Evolutionary conservation across 192 early-diverging fungal genomes (phyloP), one percentile per base, ranked within the genome.

Genomic region (Coemansia sp.): DNA sequence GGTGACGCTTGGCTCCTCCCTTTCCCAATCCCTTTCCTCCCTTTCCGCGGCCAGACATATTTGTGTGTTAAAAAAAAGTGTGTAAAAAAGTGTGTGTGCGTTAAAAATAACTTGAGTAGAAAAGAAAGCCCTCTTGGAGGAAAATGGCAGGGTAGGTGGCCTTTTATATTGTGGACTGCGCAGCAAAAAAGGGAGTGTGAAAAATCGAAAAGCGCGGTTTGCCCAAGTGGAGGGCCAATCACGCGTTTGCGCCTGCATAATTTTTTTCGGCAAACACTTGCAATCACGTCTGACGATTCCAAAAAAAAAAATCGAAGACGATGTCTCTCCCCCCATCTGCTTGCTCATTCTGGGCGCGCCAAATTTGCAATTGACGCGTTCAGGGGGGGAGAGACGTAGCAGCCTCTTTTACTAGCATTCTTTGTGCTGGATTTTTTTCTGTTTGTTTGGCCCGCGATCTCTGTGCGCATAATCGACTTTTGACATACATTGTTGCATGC

Each of bases 21-120:
- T 98, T 98, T 90, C 96, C 96, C 60, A 98, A 88, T 83, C 96
- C 95, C 87, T 98, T 98, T 88, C 96, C 96, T 83, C 96, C 96
- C 88, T 98, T 98, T 84, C 96, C 96, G 78, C 96, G 92, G 79
- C 96, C 96, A 89, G 96, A 89, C 96, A 98, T 94, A 77, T 32
- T 88, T 70, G 24, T 46, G 36, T 42, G 17, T 19, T 38, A 55
- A 66, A 72, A 67, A 63, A 46, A 27, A 56, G 31, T 32, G 31
- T 56, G 55, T 56, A 56, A 32, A 32, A 22, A 24, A 24, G 24
- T 24, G 15, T 56, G 55, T 22, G 48, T 53, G 51, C 1, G 24
- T 29, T 9, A 2, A 56, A 34, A 56, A 56, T 17, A 32, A 15
- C 13, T 56, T 32, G 55, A 29, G 11, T 34, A 56, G 24, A 53